Conservation (phyloP, 106 monocot species). For the Agapanthus africanus region DNA sequence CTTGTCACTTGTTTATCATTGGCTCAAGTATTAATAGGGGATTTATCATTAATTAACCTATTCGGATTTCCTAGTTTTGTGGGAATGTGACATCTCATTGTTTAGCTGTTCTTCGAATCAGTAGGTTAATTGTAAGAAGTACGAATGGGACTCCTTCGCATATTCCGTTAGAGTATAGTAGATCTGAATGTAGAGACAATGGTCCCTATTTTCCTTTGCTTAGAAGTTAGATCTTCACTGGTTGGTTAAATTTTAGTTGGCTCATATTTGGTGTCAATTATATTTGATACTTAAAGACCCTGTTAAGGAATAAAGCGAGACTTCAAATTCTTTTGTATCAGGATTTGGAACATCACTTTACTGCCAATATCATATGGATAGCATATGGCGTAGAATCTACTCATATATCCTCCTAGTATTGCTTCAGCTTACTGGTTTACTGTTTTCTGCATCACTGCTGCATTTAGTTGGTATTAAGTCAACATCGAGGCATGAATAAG, state of each 20-base stretch:
- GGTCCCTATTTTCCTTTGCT: background rate
- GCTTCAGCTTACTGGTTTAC: background rate
- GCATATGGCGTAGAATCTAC: background rate
- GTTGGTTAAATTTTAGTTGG: too few relatives aligned
- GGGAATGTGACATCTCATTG: too few relatives aligned
- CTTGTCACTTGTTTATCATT: background rate
- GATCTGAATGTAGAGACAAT: too few relatives aligned
- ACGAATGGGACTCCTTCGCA: too few relatives aligned
- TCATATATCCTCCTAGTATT: background rate
- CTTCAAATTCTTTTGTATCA: background rate
- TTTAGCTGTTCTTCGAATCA: too few relatives aligned
- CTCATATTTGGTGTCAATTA: background rate
- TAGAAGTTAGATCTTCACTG: too few relatives aligned
- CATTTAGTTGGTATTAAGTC: background rate
- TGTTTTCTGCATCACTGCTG: background rate
- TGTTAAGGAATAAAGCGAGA: background rate
- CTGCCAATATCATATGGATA: background rate
- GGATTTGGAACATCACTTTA: background rate
- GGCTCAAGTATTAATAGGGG: background rate
- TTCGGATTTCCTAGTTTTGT: too few relatives aligned
- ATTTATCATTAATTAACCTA: too few relatives aligned
- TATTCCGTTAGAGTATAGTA: too few relatives aligned
- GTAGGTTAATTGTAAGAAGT: too few relatives aligned
- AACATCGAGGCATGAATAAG: background rate
- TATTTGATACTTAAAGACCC: background rate